A percentile compares a stretch with the other conserved stretches of the same genome.
phyloP scores from a whole-genome alignment of 1,284 basidiomycete genomes.

The Mycosarcoma mackinlayi region DNA sequence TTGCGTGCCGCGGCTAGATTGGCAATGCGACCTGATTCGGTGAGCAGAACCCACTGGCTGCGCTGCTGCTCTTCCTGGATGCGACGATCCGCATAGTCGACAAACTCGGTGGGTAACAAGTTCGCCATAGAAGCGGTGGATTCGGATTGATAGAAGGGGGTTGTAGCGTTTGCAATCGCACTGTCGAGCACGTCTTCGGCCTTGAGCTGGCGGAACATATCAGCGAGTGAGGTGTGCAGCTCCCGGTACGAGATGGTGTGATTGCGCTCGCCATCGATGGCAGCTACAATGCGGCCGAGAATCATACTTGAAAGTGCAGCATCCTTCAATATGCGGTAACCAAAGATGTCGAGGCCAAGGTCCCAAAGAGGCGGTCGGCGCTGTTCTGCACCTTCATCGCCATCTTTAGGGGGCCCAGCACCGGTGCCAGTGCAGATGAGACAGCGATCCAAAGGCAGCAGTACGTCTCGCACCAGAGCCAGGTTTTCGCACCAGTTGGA shows the following conservation, averaged over 20 bases:
- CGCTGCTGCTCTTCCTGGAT: slow-evolving; percentile 47
- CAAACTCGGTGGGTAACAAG: slow-evolving; percentile 33
- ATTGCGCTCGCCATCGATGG: slow-evolving; percentile 40
- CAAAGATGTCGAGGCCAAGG: slow-evolving; percentile 53
- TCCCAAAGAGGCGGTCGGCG: slow-evolving; percentile 37
- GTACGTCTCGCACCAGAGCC: slow-evolving; percentile 34
- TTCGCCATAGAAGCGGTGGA: slow-evolving; percentile 20
- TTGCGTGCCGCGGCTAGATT: slow-evolving; percentile 35
- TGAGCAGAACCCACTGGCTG: slow-evolving; percentile 45
- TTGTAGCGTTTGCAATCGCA: slow-evolving; percentile 34
- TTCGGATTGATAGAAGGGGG: slow-evolving; percentile 45
- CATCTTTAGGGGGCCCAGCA: not conserved
- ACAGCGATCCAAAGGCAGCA: slow-evolving; percentile 37
- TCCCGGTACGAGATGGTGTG: slow-evolving; percentile 26
- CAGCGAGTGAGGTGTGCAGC: slow-evolving; percentile 41
- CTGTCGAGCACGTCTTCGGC: slow-evolving; percentile 42
- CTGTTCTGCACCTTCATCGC: not conserved
- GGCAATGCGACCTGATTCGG: slow-evolving; percentile 18
- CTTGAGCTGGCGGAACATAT: slow-evolving; percentile 50
- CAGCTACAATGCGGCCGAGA: slow-evolving; percentile 26
- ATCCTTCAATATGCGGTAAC: slow-evolving; percentile 49
- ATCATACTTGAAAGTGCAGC: slow-evolving; percentile 25
- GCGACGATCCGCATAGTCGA: slow-evolving; percentile 43
- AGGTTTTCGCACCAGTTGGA: slow-evolving; percentile 48
- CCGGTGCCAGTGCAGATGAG: slow-evolving; percentile 5